Percentiles rank a stretch among this genome's conserved stretches.
Evolutionary conservation across 345 rosid species (phyloP).

Genomic region (Abelmoschus esculentus): DNA sequence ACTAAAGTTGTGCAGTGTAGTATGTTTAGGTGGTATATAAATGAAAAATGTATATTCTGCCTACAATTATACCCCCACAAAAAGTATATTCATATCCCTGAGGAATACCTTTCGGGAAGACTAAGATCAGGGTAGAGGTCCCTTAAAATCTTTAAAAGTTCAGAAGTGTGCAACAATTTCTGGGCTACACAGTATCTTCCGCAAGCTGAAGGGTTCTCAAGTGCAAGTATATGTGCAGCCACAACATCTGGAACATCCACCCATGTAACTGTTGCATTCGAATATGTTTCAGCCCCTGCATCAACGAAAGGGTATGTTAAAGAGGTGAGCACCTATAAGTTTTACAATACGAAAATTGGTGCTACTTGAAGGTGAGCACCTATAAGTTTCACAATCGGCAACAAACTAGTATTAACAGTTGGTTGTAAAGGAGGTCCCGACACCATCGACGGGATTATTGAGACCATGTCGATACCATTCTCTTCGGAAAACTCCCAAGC

Average conservation of each 20-base stretch:
- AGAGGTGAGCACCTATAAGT: too few species aligned
- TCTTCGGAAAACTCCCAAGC: conserved; percentile 38
- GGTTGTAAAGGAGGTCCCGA: conserved; percentile 38
- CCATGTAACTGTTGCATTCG: background rate
- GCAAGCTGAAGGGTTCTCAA: conserved; percentile 23
- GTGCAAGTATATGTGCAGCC: conserved; percentile 40
- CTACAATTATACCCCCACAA: too few species aligned
- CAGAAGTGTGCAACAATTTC: background rate
- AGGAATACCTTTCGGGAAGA: background rate
- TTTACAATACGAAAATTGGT: too few species aligned
- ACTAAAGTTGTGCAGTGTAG: too few species aligned
- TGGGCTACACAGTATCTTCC: background rate
- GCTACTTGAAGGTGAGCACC: conserved; percentile 23
- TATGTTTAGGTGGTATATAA: too few species aligned
- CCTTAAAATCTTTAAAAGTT: background rate
- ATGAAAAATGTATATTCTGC: too few species aligned
- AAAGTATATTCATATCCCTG: background rate
- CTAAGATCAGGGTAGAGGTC: background rate
- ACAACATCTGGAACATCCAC: conserved; percentile 41
- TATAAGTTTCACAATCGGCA: conserved; percentile 13
- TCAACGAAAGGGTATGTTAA: background rate
- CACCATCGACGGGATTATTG: conserved; percentile 30
- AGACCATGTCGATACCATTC: conserved; percentile 30
- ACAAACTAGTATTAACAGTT: conserved; percentile 21
- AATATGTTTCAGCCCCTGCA: background rate